Base-by-base conservation (phyloP, 23 red algal genomes). In the Cyanidioschyzon merolae region DNA sequence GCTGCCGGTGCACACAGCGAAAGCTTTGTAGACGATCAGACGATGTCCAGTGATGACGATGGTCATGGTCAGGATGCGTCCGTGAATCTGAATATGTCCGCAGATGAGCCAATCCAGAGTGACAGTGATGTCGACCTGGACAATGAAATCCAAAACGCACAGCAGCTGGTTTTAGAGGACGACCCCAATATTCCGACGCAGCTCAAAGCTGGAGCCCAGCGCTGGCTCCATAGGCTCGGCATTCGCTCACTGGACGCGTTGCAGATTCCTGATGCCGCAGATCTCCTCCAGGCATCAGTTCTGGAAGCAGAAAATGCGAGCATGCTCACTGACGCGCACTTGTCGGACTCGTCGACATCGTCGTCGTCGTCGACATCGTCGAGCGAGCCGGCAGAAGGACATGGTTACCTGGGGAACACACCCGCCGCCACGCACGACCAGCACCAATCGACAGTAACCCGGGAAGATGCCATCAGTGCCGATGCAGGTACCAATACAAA, bases 1-100 rank as follows among this genome's bases (percentile, higher is more conserved):
- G 79, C 83, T 2, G 86, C 80, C 40, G 71, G 77, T 59, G 37
- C 39, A 21, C 58, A 81, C 37, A 51, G 57, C 29, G 32, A 34
- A n/a, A 38, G 17, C 37, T 17, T 18, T 25, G 25, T 34, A 3
- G 67, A 74, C 25, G 67, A 74, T 25, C 75, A 77, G 12, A 63
- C 59, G 21, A 12, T 21, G 0, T 0, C 30, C 25, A 77, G 24
- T 51, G 7, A 77, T 54, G 7, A 7, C 12, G 21, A 7, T 54
- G 45, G 45, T 21, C 7, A 15, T 21, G 45, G 21, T 15, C 12
- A 54, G 45, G 45, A 54, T 21, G 12, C 12, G 12, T 54, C 45
- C 12, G 12, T 54, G 45, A 54, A 21, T 21, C 12, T 15, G 21
- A 54, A 7, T 54, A n/a, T n/a, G n/a, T n/a, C n/a, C n/a, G n/a